A percentile compares a stretch with the other conserved stretches of the same genome.
Conservation (phyloP, 345 rosid genomes). For the Nephelium lappaceum region DNA sequence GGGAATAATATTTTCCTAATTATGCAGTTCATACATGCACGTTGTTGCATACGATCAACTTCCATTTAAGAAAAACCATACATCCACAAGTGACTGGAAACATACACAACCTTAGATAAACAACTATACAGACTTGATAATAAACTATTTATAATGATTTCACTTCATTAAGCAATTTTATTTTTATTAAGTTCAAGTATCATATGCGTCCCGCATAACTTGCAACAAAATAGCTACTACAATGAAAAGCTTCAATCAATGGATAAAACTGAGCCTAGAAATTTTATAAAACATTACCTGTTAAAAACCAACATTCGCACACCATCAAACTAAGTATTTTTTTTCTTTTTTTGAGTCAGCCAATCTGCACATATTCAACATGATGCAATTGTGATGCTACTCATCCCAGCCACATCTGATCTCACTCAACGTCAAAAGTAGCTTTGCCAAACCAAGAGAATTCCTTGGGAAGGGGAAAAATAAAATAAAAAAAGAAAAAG, state of each 20-base stretch:
- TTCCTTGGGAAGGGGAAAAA: constrained; percentile 14
- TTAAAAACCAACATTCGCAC: constrained; percentile 28
- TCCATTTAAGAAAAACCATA: not conserved
- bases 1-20: not conserved
- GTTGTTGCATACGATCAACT: not conserved
- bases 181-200: not conserved
- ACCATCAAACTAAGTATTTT: constrained; percentile 26
- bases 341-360: constrained; percentile 22
- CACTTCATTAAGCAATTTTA: not conserved
- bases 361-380: constrained; percentile 38
- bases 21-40: not conserved
- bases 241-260: constrained; percentile 8
- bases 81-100: not conserved
- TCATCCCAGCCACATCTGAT: constrained; percentile 42
- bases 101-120: not conserved
- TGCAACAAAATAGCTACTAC: not conserved
- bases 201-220: not conserved
- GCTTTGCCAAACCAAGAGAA: constrained; percentile 27
- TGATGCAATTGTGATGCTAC: constrained; percentile 28
- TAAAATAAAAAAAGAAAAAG: not conserved
- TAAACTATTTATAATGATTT: too few species aligned
- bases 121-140: not conserved
- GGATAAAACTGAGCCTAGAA: constrained; percentile 17
- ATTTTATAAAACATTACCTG: constrained; percentile 40
- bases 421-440: constrained; percentile 31